Evolutionary conservation across 805 yeast species (phyloP).

Genomic region (Lachancea quebecensis): DNA sequence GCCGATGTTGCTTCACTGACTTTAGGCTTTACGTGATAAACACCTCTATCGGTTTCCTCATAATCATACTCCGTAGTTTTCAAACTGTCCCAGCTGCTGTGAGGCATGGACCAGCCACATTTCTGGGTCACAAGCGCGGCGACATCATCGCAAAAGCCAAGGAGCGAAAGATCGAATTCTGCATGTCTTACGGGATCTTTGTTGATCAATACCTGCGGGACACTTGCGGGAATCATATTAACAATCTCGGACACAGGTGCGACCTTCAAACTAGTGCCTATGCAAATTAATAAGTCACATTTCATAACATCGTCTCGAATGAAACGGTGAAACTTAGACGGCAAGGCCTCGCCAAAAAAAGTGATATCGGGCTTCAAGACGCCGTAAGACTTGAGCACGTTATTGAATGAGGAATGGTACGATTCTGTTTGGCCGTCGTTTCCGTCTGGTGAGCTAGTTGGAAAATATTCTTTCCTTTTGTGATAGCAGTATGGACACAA

Average conservation of each 20-base stretch:
- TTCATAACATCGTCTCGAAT: constrained; percentile 52
- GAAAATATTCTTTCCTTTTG: constrained; percentile 35
- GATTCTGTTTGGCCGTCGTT: constrained; percentile 4
- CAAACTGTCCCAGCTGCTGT: constrained; percentile 38
- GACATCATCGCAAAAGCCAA: constrained; percentile 81
- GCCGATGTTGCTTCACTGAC: background rate
- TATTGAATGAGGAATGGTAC: background rate
- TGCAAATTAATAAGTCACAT: constrained; percentile 76
- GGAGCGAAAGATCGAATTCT: constrained; percentile 67
- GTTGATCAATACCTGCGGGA: constrained; percentile 78
- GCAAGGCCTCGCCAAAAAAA: constrained; percentile 82
- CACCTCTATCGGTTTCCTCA: constrained; percentile 26
- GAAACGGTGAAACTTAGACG: constrained; percentile 55
- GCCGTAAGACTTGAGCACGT: constrained; percentile 49
- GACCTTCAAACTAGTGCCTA: constrained; percentile 87
- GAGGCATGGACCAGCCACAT: constrained; percentile 56
- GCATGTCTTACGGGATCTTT: constrained; percentile 68
- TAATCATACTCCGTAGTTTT: constrained; percentile 18
- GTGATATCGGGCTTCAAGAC: constrained; percentile 91
- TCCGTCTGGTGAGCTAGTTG: constrained; percentile 13
- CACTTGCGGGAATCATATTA: constrained; percentile 59
- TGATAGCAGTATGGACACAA: constrained; percentile 60
- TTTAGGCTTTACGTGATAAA: constrained; percentile 21
- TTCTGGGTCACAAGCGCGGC: constrained; percentile 56
- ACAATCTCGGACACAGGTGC: constrained; percentile 88